phyloP scores from a whole-genome alignment of 768 basidiomycete genomes.

The Naganishia onofrii region DNA sequence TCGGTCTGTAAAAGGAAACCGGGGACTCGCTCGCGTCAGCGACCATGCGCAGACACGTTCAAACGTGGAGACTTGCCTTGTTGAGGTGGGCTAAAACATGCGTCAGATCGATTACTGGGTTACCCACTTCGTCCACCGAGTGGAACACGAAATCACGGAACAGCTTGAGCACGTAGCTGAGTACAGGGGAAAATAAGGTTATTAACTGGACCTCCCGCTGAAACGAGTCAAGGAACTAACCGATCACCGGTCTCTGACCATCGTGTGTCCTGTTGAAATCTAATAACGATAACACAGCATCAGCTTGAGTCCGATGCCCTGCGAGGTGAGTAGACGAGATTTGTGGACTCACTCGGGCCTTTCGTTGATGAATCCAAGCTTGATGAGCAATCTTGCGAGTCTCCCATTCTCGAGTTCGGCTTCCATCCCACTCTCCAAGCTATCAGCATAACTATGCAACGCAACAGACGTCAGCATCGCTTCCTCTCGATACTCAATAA shows the following conservation, averaged over 20 bases:
- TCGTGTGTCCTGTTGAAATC: slow-evolving; percentile 88
- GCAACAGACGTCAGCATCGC: neutral
- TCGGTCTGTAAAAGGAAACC: slow-evolving; percentile 66
- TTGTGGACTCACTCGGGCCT: slow-evolving; percentile 80
- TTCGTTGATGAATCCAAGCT: slow-evolving; percentile 98
- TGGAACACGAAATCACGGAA: slow-evolving; percentile 99
- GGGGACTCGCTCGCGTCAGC: neutral
- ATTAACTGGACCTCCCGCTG: neutral
- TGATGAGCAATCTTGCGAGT: slow-evolving; percentile 80
- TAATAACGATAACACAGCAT: slow-evolving; percentile 42
- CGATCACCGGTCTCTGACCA: slow-evolving; percentile 99
- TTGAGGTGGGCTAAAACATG: slow-evolving; percentile 91
- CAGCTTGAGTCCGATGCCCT: neutral
- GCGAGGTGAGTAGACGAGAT: neutral
- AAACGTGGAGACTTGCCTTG: slow-evolving; percentile 62
- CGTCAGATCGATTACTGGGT: slow-evolving; percentile 81
- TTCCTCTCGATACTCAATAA: neutral
- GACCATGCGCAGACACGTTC: neutral
- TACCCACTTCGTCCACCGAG: slow-evolving; percentile 85
- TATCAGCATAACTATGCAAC: slow-evolving; percentile 66
- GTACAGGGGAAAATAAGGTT: neutral
- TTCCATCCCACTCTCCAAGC: slow-evolving; percentile 76
- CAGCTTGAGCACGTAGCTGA: slow-evolving; percentile 84
- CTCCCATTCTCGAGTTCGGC: slow-evolving; percentile 92
- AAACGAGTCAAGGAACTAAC: slow-evolving; percentile 19